phyloP scores from a whole-genome alignment of 1,284 basidiomycete genomes.

The Ganoderma resinaceum region DNA sequence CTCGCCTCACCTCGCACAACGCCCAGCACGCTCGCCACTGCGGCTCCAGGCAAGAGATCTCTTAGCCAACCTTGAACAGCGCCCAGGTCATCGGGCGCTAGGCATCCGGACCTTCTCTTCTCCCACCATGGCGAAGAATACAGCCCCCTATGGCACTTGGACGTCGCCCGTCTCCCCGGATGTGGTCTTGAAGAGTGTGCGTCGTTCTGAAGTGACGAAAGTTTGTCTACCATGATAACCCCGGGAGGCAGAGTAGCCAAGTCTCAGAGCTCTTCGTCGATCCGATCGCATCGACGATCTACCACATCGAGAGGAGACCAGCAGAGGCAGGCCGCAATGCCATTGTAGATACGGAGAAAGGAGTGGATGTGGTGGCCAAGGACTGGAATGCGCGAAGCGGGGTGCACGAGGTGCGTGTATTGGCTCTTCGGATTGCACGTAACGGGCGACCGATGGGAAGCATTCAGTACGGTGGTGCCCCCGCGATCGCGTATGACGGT shows the following conservation, averaged over 20 bases:
- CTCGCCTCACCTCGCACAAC: neutral
- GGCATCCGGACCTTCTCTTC: conserved; percentile 5
- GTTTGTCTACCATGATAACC: conserved; percentile 2
- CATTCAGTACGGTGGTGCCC: conserved; percentile 50
- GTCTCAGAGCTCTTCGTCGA: conserved; percentile 60
- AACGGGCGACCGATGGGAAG: neutral
- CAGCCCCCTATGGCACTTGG: conserved; percentile 47
- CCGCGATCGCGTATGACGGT: conserved; percentile 56
- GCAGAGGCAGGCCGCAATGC: conserved; percentile 65
- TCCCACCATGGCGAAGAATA: conserved; percentile 30
- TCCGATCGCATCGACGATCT: conserved; percentile 54
- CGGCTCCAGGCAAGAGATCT: neutral
- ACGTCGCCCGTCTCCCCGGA: conserved; percentile 43
- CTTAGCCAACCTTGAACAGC: neutral
- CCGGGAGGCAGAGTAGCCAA: conserved; percentile 45
- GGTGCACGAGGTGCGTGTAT: conserved; percentile 58
- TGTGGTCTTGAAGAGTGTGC: conserved; percentile 56
- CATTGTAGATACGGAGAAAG: conserved; percentile 56
- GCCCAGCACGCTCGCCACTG: neutral
- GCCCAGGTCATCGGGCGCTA: neutral
- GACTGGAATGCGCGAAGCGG: conserved; percentile 63
- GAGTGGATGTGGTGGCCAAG: conserved; percentile 56
- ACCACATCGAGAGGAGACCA: conserved; percentile 69
- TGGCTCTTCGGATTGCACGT: neutral
- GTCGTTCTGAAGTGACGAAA: conserved; percentile 24